Percentiles rank a stretch among this genome's conserved stretches.
Conservation (phyloP, 169 alveolate genomes). For the Babesia sp. region DNA sequence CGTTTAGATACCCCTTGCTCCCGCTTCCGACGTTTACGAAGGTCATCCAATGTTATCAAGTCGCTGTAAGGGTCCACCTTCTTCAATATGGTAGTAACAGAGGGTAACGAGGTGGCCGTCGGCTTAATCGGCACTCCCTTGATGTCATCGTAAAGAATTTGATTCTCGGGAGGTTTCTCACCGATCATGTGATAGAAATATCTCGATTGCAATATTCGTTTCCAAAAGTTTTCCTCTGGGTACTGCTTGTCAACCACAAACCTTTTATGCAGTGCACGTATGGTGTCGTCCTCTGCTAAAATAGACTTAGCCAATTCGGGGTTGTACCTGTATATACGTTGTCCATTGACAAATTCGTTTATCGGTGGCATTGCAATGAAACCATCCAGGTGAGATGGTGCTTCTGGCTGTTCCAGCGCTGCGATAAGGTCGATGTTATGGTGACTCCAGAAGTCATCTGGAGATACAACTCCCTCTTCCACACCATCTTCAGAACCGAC, state of each 20-base stretch:
- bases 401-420: conserved; percentile 27
- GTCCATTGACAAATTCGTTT: conserved; percentile 47
- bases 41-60: conserved; percentile 32
- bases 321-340: conserved; percentile 24
- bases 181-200: conserved; percentile 59
- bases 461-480: conserved; percentile 33
- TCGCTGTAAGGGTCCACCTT: conserved; percentile 45
- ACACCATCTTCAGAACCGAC: conserved; percentile 32
- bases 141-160: conserved; percentile 59
- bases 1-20: background rate
- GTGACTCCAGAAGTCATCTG: conserved; percentile 67
- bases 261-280: conserved; percentile 43
- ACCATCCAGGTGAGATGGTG: conserved; percentile 61
- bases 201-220: conserved; percentile 52
- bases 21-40: conserved; percentile 14
- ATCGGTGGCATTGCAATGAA: conserved; percentile 63
- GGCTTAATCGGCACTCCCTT: conserved; percentile 59
- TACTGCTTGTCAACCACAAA: conserved; percentile 35
- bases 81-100: conserved; percentile 13
- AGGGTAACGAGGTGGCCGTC: background rate
- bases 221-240: conserved; percentile 66
- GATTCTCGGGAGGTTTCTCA: conserved; percentile 52
- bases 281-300: conserved; percentile 63
- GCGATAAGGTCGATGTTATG: conserved; percentile 44
- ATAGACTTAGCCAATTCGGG: conserved; percentile 44